Base-by-base conservation (phyloP, 306 rosid genomes). In the Hippophae gyantsensis region DNA sequence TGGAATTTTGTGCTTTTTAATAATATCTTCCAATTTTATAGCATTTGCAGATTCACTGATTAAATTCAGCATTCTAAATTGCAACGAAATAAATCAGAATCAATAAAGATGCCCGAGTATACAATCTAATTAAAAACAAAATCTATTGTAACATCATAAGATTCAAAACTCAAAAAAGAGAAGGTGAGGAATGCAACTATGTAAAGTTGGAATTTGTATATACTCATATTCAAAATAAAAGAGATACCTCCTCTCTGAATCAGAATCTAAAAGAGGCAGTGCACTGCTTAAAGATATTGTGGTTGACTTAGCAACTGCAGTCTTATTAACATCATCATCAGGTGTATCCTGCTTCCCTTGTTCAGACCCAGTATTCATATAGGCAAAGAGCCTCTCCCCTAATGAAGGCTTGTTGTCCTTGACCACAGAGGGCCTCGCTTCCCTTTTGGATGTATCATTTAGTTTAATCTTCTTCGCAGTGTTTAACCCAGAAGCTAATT, bases 211-310 rank as follows among this genome's bases (percentile, higher is more conserved):
- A 69, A 18, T 23, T 13, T 18, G 26, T 48, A 41, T 13, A 40
- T 5, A 60, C 40, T 32, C 38, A 11, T 63, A n/a, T 25, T 13
- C 23, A 18, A 13, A 64, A 9, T 11, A 60, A 74, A 59, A 59
- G 9, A 60, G 58, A 70, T 64, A 86, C 99, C 96, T 85, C 78
- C 68, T 78, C 83, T 85, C 77, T 38, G 90, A 50, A 59, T 89
- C 82, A 45, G 77, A 72, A 77, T 85, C 95, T 72, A 88, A 68
- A 49, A 71, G 62, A 46, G 73, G 69, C 18, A 43, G 58, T 54
- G 59, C 60, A 64, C 70, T 50, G 55, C 72, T 69, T 68, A 51
- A 63, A 54, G 13, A 61, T 57, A 61, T 82, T 48, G 71, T 64
- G 27, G 75, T 26, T 58, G 61, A 65, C 66, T 71, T 74, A 11